Percentiles rank a stretch among this genome's conserved stretches.
phyloP scores from a whole-genome alignment of 495 filamentous ascomycete genomes.

The Talaromyces ruber region DNA sequence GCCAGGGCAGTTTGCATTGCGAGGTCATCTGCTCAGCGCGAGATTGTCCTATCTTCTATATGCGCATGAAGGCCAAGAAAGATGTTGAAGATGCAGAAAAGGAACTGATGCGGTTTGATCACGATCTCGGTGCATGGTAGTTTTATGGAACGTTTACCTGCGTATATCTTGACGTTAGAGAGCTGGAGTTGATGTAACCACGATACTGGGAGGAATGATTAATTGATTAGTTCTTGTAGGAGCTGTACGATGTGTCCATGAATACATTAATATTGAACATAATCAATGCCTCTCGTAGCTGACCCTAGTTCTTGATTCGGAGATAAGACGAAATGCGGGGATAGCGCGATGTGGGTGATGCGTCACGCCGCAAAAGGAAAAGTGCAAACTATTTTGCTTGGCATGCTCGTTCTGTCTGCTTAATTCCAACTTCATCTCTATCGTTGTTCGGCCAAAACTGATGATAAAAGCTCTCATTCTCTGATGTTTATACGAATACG shows the following conservation, averaged over 20 bases:
- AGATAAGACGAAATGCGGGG: not conserved
- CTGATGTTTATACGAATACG: not conserved
- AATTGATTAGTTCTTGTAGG: not conserved
- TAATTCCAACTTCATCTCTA: constrained; percentile 2
- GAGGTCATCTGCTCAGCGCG: constrained; percentile 95
- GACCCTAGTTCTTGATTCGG: not conserved
- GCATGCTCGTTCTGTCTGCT: not conserved
- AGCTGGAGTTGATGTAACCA: not conserved
- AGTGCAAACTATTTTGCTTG: not conserved
- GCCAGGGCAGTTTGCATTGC: constrained; percentile 93
- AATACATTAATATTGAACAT: not conserved
- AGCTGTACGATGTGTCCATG: not conserved
- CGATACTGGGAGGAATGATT: not conserved
- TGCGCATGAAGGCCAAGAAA: constrained; percentile 99
- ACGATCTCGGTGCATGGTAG: constrained; percentile 58
- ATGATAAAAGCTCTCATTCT: not conserved
- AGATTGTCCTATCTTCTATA: constrained; percentile 99
- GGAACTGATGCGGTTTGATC: constrained; percentile 85
- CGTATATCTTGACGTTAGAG: constrained; percentile 1
- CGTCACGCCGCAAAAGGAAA: not conserved
- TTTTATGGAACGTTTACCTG: constrained; percentile 6
- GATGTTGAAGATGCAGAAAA: constrained; percentile 92
- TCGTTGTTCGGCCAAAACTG: not conserved
- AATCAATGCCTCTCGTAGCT: not conserved
- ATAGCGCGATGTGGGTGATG: not conserved